A percentile compares a stretch with the other conserved stretches of the same genome.
Conservation (phyloP, 768 basidiomycete genomes). For the Candolleomyces efflorescens region DNA sequence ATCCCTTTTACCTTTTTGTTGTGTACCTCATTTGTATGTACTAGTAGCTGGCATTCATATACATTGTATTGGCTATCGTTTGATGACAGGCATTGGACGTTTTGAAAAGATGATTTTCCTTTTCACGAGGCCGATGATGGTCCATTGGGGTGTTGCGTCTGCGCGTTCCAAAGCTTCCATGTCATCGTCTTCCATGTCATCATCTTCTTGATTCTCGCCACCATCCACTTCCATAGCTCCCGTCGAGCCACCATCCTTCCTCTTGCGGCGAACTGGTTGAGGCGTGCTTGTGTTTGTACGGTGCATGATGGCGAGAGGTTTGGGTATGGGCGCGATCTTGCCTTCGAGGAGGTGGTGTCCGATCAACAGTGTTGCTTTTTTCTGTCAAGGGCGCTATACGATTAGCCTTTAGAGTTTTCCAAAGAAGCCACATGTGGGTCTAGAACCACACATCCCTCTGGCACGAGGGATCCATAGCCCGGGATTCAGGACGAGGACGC, state of each 20-base stretch:
- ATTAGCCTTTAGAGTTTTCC: not conserved
- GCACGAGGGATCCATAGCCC: not conserved
- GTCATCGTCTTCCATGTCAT: not conserved
- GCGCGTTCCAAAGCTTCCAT: too few relatives aligned
- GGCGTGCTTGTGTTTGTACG: conserved; percentile 25
- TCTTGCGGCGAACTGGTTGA: conserved; percentile 13
- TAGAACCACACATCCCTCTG: too few relatives aligned
- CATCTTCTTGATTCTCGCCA: not conserved
- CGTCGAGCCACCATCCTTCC: conserved; percentile 11
- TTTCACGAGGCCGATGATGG: conserved; percentile 67
- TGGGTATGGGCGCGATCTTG: conserved; percentile 67
- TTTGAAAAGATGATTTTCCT: conserved; percentile 83
- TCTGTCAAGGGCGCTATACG: conserved; percentile 36
- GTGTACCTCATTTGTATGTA: conserved; percentile 4
- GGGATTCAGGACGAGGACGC: too few relatives aligned
- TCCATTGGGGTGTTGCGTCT: conserved; percentile 40
- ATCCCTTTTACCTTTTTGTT: not conserved
- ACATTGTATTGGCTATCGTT: not conserved
- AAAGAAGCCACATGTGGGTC: too few relatives aligned
- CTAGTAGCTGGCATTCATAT: not conserved
- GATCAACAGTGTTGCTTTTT: conserved; percentile 73
- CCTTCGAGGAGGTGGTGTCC: conserved; percentile 93
- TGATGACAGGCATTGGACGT: conserved; percentile 62
- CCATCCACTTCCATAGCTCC: not conserved
- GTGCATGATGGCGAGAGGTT: conserved; percentile 77